Evolutionary conservation across 75 land plant genomes (phyloP), one percentile per base, ranked within the genome.

Genomic region (Isoetes taiwanensis): DNA sequence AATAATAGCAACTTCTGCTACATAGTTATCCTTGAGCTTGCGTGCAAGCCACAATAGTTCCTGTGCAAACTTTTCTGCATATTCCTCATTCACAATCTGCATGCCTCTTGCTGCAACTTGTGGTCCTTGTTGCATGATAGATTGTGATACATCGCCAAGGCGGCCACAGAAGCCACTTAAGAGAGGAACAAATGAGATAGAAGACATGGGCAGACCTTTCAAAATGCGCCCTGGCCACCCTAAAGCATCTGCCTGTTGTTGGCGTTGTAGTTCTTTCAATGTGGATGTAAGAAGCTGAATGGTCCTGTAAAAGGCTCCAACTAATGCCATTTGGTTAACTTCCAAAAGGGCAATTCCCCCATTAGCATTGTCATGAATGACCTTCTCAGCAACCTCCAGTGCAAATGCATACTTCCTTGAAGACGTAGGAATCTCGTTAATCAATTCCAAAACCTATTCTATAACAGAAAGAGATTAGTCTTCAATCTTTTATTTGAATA

Each of bases 31-130:
- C 30, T 34, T 72, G 72, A 91, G 43, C 67, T 78, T 87, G 71
- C 73, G 59, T 31, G 85, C 77, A 30, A 91, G 31, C 97, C 97
- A 91, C 23, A 91, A 63, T 43, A 79, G 60, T 70, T 91, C 96
- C 30, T 78, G 79, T 28, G 85, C 89, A 74, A 81, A 56, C 72
- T 91, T 91, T 73, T 87, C 95, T 8, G 83, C 90, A 40, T 68
- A 28, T 6, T 70, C 66, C n/a, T n/a, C n/a, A n/a, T n/a, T n/a
- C n/a, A n/a, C n/a, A n/a, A n/a, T n/a, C n/a, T n/a, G n/a, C n/a
- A n/a, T n/a, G n/a, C n/a, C n/a, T n/a, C n/a, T n/a, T n/a, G n/a
- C n/a, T n/a, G n/a, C n/a, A n/a, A n/a, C n/a, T n/a, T n/a, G n/a
- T n/a, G n/a, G n/a, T n/a, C n/a, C n/a, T n/a, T n/a, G n/a, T n/a